A percentile compares a stretch with the other conserved stretches of the same genome.
Conservation (phyloP, 2,329 filamentous ascomycete genomes). For the Trichoderma sp. region DNA sequence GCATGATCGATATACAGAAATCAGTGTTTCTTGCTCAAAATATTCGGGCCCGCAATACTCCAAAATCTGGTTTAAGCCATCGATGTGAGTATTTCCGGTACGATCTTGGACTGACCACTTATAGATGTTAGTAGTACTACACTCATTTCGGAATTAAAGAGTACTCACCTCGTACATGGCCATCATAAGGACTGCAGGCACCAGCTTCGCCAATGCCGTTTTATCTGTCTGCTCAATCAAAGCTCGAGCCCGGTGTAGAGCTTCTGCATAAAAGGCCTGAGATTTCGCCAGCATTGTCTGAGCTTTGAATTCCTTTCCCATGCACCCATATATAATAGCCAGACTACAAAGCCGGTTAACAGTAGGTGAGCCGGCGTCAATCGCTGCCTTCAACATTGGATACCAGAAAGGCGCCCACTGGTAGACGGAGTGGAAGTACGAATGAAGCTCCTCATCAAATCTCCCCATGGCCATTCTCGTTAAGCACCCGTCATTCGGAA, state of each 20-base stretch:
- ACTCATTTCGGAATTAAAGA: neutral
- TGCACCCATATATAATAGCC: neutral
- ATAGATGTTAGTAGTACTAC: neutral
- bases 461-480: neutral
- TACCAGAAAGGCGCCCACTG: neutral
- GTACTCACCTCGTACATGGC: neutral
- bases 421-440: neutral
- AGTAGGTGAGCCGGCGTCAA: neutral
- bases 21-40: neutral
- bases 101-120: neutral
- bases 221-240: neutral
- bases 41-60: neutral
- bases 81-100: neutral
- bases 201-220: neutral
- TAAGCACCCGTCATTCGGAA: neutral
- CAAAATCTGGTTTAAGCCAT: neutral
- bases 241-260: neutral
- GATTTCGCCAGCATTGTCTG: neutral
- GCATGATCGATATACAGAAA: neutral
- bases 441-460: neutral
- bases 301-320: neutral
- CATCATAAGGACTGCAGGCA: neutral
- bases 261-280: neutral
- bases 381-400: neutral
- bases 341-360: neutral